These are phyloP conservation scores for Tubosaeta sp. DNA, from an alignment of 768 basidiomycete species.

Conservation along the genomic window DNA sequence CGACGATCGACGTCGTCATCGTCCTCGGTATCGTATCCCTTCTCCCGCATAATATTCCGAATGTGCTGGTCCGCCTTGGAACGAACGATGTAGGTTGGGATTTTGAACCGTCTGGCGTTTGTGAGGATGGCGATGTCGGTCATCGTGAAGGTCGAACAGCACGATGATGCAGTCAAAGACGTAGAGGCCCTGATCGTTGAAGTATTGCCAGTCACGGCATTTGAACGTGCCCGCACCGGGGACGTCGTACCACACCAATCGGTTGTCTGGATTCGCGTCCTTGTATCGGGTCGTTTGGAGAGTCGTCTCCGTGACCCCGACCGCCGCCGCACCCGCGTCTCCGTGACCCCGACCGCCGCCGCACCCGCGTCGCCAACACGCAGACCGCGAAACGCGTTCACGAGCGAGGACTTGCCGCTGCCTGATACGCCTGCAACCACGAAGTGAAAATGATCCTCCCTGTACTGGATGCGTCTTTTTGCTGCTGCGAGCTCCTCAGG, in stretches of 20 bases:
- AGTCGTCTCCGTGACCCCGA: constrained; percentile 17
- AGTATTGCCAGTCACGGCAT: constrained; percentile 20
- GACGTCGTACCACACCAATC: constrained; percentile 21
- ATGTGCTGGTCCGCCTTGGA: constrained; percentile 23
- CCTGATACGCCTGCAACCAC: constrained; percentile 33
- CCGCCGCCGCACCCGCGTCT: constrained; percentile 14
- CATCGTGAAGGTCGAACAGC: constrained; percentile 22
- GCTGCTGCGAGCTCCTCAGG: constrained; percentile 8
- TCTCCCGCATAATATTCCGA: constrained; percentile 13
- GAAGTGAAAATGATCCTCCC: constrained; percentile 30
- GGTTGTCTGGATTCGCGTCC: constrained; percentile 10
- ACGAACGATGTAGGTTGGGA: constrained; percentile 21
- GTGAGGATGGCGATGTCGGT: constrained; percentile 19
- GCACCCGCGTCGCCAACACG: constrained; percentile 11
- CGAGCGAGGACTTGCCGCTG: constrained; percentile 35
- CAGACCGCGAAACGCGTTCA: constrained; percentile 35
- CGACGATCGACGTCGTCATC: constrained; percentile 9
- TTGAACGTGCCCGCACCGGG: constrained; percentile 20
- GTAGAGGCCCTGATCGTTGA: constrained; percentile 21
- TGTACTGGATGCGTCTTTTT: constrained; percentile 21
- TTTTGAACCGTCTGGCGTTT: constrained; percentile 14
- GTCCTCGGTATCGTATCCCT: constrained; percentile 17
- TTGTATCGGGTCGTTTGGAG: constrained; percentile 10
- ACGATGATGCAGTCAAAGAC: constrained; percentile 25
- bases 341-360: constrained; percentile 13